Percentiles rank a stretch among this genome's conserved stretches.
These are phyloP conservation scores for Sicyos edulis DNA, from an alignment of 306 rosid species.

Conservation along the genomic window DNA sequence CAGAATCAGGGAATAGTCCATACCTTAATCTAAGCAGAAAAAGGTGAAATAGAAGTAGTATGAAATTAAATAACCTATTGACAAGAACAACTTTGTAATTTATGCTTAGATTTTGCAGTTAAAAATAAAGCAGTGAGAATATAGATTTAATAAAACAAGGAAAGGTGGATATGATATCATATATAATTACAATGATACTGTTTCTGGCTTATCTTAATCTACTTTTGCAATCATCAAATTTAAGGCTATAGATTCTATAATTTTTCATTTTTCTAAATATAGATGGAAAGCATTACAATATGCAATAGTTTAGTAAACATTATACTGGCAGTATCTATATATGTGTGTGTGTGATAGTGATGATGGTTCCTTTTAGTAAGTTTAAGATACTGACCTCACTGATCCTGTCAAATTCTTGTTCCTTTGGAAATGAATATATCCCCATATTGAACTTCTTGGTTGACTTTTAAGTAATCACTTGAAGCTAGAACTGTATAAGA, in stretches of 20 bases:
- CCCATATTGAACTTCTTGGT: conserved; percentile 47
- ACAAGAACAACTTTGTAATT: neutral
- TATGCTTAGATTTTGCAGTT: neutral
- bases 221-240: conserved; percentile 4
- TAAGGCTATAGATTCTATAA: neutral
- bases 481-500: conserved; percentile 51
- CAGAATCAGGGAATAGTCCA: no score
- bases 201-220: neutral
- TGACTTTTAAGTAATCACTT: conserved; percentile 44
- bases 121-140: neutral
- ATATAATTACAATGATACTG: neutral
- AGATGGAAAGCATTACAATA: neutral
- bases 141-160: neutral
- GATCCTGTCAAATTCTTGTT: conserved; percentile 42
- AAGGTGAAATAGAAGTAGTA: neutral
- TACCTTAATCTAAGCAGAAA: neutral
- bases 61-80: neutral
- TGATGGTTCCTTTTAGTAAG: neutral
- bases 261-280: neutral
- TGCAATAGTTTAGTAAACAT: neutral
- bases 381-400: conserved; percentile 15
- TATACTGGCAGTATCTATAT: neutral
- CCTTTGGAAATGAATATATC: conserved; percentile 69
- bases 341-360: neutral
- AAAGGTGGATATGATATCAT: neutral